Evolutionary conservation across 1,139 yeast species (phyloP).

Genomic region (Citeromyces hawaiiensis): DNA sequence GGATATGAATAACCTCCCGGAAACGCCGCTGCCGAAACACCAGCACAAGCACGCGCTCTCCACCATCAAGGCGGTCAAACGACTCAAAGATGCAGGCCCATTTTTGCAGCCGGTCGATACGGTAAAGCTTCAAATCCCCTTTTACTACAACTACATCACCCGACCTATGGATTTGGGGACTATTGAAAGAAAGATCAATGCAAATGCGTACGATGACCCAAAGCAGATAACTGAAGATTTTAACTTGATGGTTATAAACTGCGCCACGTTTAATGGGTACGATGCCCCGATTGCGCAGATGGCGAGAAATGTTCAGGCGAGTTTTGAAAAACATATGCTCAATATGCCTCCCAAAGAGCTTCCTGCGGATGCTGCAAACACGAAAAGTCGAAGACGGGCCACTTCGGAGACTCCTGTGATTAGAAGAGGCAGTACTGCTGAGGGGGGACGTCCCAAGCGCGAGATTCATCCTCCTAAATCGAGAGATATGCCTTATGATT

Average conservation of each 20-base stretch:
- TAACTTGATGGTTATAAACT: constrained; percentile 73
- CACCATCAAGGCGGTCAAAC: constrained; percentile 66
- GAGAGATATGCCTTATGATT: constrained; percentile 84
- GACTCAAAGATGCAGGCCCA: constrained; percentile 88
- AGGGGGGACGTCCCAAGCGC: constrained; percentile 75
- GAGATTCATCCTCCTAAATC: constrained; percentile 96
- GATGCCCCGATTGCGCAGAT: constrained; percentile 75
- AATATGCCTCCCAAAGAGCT: constrained; percentile 79
- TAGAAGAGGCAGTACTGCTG: constrained; percentile 44
- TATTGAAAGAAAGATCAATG: constrained; percentile 65
- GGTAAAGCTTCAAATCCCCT: constrained; percentile 79
- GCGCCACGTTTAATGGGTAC: constrained; percentile 75
- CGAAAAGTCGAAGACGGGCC: constrained; percentile 9
- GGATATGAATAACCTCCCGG: constrained; percentile 55
- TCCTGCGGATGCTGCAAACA: constrained; percentile 18
- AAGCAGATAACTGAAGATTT: constrained; percentile 67
- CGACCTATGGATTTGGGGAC: constrained; percentile 93
- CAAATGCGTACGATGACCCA: constrained; percentile 59
- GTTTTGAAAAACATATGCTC: constrained; percentile 86
- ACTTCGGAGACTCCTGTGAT: constrained; percentile 36
- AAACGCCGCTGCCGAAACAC: constrained; percentile 70
- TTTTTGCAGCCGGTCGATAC: constrained; percentile 84
- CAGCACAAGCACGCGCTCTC: constrained; percentile 63
- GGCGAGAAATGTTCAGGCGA: constrained; percentile 83
- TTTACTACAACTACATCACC: constrained; percentile 69